phyloP scores from a whole-genome alignment of 805 yeast genomes.

The Ogataea trehalophila region DNA sequence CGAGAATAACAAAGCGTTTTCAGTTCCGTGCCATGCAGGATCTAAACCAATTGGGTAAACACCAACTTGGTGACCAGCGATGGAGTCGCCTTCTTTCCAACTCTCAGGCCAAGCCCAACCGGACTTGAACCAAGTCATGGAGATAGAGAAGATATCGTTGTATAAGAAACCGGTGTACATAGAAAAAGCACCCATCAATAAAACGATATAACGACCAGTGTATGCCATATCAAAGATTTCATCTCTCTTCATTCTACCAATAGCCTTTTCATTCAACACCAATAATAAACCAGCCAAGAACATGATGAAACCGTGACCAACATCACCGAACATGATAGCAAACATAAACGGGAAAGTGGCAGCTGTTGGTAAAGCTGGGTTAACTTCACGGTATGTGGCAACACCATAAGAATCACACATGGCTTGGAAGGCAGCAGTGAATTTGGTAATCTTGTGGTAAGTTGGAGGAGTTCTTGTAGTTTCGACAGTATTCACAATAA shows the following conservation, averaged over 20 bases:
- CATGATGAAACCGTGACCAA: constrained; percentile 91
- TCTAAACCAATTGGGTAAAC: constrained; percentile 85
- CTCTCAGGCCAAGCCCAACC: constrained; percentile 93
- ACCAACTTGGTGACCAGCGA: constrained; percentile 62
- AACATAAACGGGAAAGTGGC: constrained; percentile 98
- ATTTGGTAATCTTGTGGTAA: constrained; percentile 88
- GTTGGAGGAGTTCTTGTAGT: constrained; percentile 93
- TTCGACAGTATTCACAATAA: constrained; percentile 47
- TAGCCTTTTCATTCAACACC: constrained; percentile 67
- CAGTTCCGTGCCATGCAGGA: constrained; percentile 96
- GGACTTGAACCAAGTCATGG: constrained; percentile 80
- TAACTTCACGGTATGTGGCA: constrained; percentile 89
- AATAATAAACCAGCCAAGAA: constrained; percentile 66
- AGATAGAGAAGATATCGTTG: constrained; percentile 88
- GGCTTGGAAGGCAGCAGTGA: constrained; percentile 87
- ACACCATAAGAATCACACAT: constrained; percentile 95
- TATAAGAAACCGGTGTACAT: constrained; percentile 93
- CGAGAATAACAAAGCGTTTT: constrained; percentile 81
- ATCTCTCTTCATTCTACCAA: constrained; percentile 69
- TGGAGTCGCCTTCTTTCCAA: constrained; percentile 63
- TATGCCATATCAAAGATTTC: constrained; percentile 97
- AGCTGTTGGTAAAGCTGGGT: constrained; percentile 92
- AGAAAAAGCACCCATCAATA: constrained; percentile 91
- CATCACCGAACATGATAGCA: constrained; percentile 98
- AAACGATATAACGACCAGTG: constrained; percentile 83